Evolutionary conservation across 148 eudicot species (phyloP), one percentile per base, ranked within the genome.

Genomic region (Camellia granthamiana): DNA sequence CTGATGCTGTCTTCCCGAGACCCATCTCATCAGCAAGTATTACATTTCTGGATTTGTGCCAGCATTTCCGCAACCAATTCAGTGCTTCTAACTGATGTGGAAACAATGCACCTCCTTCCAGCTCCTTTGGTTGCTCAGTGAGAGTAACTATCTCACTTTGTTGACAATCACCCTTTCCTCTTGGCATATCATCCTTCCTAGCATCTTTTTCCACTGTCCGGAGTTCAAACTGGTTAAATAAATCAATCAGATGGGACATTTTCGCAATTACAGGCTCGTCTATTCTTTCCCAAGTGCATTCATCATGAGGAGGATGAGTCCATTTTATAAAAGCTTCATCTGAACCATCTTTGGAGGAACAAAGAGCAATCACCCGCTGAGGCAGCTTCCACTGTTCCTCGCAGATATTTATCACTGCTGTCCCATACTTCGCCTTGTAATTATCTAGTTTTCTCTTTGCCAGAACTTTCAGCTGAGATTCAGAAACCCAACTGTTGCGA

Each of bases 21-120:
- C 99, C 99, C 99, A 96, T 96, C 86, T 96, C 99, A 77, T 96
- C 99, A 65, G 99, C 99, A 77, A 96, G 94, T 81, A 96, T 96
- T 30, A 96, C 98, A 82, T 93, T 96, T 86, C 88, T 93, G 55
- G 94, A 88, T 69, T 89, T 92, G 74, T 87, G 87, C 99, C 99
- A 96, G 87, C 99, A 93, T 86, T 90, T 92, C 3, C 98, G 97
- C 84, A 96, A 78, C 99, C 99, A 96, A 86, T 96, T 96, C 85
- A 96, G 79, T 71, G 99, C 99, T 88, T 92, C 98, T 42, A 92
- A 88, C 84, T 96, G 99, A 79, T 96, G 99, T 3, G 99, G 99
- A 85, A 92, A 96, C 80, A 96, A 86, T 21, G 89, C 81, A 81
- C 99, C 99, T 71, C 98, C 95, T 81, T 75, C 79, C 63, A 96